Conservation (phyloP, 345 rosid species). For the Schrenkiella parvula region DNA sequence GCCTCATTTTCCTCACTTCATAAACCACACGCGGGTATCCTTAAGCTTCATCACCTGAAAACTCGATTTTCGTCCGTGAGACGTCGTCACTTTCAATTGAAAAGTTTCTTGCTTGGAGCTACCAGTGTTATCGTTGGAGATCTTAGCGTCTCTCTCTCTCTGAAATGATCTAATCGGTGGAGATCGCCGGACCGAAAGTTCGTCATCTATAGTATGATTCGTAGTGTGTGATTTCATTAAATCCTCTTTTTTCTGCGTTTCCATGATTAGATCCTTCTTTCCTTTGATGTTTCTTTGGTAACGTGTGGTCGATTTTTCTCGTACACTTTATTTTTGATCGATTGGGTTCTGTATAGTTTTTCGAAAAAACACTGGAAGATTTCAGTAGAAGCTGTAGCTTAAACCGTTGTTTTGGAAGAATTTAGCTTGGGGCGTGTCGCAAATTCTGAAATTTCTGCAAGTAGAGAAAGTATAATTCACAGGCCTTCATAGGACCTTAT, state of each 20-base stretch:
- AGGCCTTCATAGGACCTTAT: background rate
- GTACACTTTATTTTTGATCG: background rate
- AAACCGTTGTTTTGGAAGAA: background rate
- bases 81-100: constrained; percentile 8
- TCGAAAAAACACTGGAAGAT: background rate
- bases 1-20: background rate
- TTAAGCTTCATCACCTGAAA: background rate
- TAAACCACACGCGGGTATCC: background rate
- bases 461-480: background rate
- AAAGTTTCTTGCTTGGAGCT: background rate
- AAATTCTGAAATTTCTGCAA: background rate
- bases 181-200: constrained; percentile 45
- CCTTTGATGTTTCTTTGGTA: constrained; percentile 16
- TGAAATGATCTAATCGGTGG: no score
- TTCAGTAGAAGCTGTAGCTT: background rate
- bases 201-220: constrained; percentile 37
- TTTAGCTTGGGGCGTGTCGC: background rate
- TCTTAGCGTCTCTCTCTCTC: no score
- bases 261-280: background rate
- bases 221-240: background rate
- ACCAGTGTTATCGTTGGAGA: background rate
- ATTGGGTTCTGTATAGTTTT: constrained; percentile 1
- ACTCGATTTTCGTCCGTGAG: background rate
- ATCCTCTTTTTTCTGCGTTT: background rate
- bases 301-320: constrained; percentile 11